Percentiles rank a stretch among this genome's conserved stretches.
Evolutionary conservation across 2,329 filamentous ascomycete genomes (phyloP).

Genomic region (Sporothrix brasiliensis): DNA sequence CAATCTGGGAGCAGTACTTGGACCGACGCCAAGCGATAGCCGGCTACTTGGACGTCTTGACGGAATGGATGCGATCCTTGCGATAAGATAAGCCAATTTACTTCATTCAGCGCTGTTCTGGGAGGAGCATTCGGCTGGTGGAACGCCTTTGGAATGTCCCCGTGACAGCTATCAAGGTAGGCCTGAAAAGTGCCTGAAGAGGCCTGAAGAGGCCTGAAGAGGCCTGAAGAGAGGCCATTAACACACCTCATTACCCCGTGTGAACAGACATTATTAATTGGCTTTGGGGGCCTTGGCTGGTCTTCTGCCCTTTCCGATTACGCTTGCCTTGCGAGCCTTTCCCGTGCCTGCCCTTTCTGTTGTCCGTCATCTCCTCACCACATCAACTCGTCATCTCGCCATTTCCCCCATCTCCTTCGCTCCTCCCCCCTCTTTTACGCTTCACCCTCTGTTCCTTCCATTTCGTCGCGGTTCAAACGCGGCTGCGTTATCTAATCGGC

Average conservation of each 20-base stretch:
- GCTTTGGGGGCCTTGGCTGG: not conserved
- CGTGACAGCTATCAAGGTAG: not conserved
- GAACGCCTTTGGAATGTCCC: not conserved
- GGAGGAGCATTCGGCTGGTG: not conserved
- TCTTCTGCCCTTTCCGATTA: conserved; percentile 12
- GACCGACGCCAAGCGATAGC: conserved; percentile 20
- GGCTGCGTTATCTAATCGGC: conserved; percentile 1
- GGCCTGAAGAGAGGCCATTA: not conserved
- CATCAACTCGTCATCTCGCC: not conserved
- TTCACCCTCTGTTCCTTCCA: conserved; percentile 18
- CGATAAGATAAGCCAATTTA: conserved; percentile 32
- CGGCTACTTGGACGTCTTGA: not conserved
- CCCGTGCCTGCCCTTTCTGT: not conserved
- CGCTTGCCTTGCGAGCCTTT: conserved; percentile 19
- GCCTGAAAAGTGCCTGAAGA: not conserved
- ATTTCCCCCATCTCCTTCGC: conserved; percentile 23
- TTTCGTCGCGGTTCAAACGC: not conserved
- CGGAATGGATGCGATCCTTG: not conserved
- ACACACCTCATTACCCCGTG: conserved; percentile 6
- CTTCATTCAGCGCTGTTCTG: not conserved
- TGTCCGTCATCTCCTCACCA: not conserved
- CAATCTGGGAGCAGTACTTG: not conserved
- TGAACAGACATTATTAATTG: conserved; percentile 18
- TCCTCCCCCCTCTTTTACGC: conserved; percentile 7
- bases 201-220: not conserved